phyloP scores from a whole-genome alignment of 495 filamentous ascomycete genomes.

The Penicillium crystallinum region DNA sequence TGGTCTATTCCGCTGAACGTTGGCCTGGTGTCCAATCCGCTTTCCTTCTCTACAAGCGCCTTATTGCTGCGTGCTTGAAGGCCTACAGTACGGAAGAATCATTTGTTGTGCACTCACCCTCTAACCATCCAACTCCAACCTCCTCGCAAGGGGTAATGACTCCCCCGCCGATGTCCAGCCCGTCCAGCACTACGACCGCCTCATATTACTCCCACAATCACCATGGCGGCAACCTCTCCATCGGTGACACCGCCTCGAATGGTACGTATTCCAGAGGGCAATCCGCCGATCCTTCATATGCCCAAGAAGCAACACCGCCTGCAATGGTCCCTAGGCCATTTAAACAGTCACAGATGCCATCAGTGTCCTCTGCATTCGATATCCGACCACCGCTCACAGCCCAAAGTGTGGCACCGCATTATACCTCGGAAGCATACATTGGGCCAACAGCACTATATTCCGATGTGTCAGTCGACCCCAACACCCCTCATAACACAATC shows the following conservation, averaged over 20 bases:
- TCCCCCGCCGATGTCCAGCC: slow-evolving; percentile 48
- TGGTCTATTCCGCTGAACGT: slow-evolving; percentile 67
- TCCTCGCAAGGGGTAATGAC: slow-evolving; percentile 41
- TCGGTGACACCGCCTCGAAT: slow-evolving; percentile 30
- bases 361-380: slow-evolving; percentile 16
- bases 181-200: slow-evolving; percentile 36
- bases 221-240: slow-evolving; percentile 21
- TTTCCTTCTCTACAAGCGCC: slow-evolving; percentile 67
- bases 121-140: slow-evolving; percentile 43
- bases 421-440: slow-evolving; percentile 21
- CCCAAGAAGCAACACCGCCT: slow-evolving; percentile 24
- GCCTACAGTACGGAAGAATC: slow-evolving; percentile 70
- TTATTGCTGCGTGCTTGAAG: slow-evolving; percentile 77
- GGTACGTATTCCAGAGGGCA: slow-evolving; percentile 35
- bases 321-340: slow-evolving; percentile 12
- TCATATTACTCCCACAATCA: slow-evolving; percentile 35
- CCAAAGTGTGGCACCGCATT: slow-evolving; percentile 12
- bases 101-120: slow-evolving; percentile 60
- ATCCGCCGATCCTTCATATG: slow-evolving; percentile 32
- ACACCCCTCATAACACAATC: slow-evolving; percentile 42
- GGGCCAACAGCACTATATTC: slow-evolving; percentile 20
- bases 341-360: slow-evolving; percentile 17
- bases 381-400: slow-evolving; percentile 14
- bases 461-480: slow-evolving; percentile 35
- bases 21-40: slow-evolving; percentile 91